Conservation (phyloP, 2,329 filamentous ascomycete species). For the Knoxdaviesia capensis region DNA sequence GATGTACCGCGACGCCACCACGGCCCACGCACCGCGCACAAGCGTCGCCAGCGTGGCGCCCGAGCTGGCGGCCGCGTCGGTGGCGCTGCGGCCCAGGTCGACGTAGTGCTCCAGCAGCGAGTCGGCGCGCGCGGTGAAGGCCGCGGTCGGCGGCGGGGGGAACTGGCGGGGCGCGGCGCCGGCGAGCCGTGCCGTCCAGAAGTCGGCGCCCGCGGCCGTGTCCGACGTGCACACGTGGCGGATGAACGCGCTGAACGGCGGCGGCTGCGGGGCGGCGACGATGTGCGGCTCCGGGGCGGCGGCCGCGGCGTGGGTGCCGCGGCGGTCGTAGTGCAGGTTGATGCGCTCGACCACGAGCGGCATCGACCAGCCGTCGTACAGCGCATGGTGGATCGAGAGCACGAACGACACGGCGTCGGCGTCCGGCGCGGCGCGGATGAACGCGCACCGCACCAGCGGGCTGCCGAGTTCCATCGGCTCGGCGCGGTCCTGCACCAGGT, state of each 20-base stretch:
- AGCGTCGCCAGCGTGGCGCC: conserved; percentile 32
- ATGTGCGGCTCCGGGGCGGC: conserved; percentile 13
- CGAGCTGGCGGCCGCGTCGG: conserved; percentile 8
- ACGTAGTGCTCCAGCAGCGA: conserved; percentile 33
- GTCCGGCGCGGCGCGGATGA: conserved; percentile 18
- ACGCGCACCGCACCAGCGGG: conserved; percentile 23
- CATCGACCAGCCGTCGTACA: conserved; percentile 38
- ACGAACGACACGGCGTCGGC: conserved; percentile 21
- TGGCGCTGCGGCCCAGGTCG: conserved; percentile 12
- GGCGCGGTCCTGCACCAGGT: conserved; percentile 18
- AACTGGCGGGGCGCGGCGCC: conserved; percentile 26
- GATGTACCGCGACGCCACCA: conserved; percentile 31
- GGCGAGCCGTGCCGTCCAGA: conserved; percentile 24
- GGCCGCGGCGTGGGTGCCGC: conserved; percentile 8
- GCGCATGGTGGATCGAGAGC: conserved; percentile 32
- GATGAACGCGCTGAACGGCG: conserved; percentile 26
- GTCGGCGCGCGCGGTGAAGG: conserved; percentile 29
- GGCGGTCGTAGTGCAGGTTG: conserved; percentile 20
- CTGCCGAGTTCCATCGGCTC: conserved; percentile 22
- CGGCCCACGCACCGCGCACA: conserved; percentile 37
- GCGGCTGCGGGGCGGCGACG: neutral
- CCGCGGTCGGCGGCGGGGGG: conserved; percentile 22
- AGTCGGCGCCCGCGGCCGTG: conserved; percentile 17
- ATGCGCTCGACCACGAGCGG: conserved; percentile 26
- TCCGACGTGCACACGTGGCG: conserved; percentile 21